phyloP scores from a whole-genome alignment of 1,284 basidiomycete species.

The Sparassis latifolia region DNA sequence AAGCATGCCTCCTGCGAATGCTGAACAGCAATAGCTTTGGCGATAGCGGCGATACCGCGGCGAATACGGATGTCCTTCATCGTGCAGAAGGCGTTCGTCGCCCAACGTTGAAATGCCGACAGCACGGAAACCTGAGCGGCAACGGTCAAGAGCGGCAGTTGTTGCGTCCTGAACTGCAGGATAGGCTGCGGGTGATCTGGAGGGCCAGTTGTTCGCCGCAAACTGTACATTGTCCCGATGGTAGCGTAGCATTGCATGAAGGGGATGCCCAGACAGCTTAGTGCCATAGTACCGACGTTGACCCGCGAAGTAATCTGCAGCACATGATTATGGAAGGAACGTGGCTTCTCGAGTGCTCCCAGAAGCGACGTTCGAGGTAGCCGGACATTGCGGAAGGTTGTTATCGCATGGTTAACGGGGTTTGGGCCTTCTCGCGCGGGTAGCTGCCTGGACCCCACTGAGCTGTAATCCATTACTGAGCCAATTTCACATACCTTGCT shows the following conservation, averaged over 20 bases:
- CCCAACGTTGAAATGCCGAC: constrained; percentile 26
- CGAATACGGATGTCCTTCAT: constrained; percentile 25
- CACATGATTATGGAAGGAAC: constrained; percentile 24
- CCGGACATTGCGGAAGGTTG: constrained; percentile 32
- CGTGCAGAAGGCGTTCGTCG: constrained; percentile 24
- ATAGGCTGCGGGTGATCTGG: constrained; percentile 27
- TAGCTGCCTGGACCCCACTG: constrained; percentile 24
- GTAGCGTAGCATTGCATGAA: constrained; percentile 26
- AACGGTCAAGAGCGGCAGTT: constrained; percentile 36
- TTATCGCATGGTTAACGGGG: constrained; percentile 34
- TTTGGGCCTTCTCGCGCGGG: constrained; percentile 28
- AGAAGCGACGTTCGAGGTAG: constrained; percentile 31
- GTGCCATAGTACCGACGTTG: constrained; percentile 30
- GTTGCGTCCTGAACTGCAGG: constrained; percentile 41
- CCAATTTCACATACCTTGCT: constrained; percentile 15
- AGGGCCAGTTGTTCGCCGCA: constrained; percentile 30
- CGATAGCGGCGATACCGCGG: constrained; percentile 35
- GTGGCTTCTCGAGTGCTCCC: constrained; percentile 23
- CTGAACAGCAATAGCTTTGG: constrained; percentile 32
- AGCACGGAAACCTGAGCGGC: constrained; percentile 36
- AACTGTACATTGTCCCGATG: constrained; percentile 36
- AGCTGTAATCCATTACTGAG: background rate
- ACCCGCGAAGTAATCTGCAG: constrained; percentile 33
- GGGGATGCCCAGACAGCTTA: constrained; percentile 28
- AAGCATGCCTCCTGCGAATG: constrained; percentile 25